Conservation (phyloP, 257 asterid genomes). For the Nicotiana knightiana region DNA sequence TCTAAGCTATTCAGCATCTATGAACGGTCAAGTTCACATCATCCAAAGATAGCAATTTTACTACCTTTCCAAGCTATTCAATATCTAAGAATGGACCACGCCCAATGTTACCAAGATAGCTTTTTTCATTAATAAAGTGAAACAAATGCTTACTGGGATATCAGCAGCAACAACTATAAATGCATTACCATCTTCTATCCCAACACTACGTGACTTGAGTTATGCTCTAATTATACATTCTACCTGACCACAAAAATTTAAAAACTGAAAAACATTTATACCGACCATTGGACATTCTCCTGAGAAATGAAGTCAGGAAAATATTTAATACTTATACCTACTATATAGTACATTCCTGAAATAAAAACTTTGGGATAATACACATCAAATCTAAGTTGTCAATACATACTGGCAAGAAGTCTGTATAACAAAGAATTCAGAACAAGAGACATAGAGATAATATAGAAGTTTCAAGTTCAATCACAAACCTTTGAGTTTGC, state of each 20-base stretch:
- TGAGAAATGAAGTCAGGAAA: background rate
- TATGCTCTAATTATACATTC: background rate
- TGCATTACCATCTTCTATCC: background rate
- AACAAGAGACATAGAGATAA: background rate
- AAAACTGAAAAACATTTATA: background rate
- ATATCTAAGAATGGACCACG: background rate
- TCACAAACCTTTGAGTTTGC: slow-evolving; percentile 34
- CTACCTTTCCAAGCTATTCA: background rate
- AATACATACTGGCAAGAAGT: too few species aligned
- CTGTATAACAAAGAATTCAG: background rate
- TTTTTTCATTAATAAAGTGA: background rate
- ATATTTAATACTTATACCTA: background rate
- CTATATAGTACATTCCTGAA: background rate
- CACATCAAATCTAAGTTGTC: background rate
- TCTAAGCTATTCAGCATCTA: background rate
- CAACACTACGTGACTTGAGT: background rate
- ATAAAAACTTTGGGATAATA: background rate
- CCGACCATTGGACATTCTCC: background rate
- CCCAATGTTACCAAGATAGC: background rate
- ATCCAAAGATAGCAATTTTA: background rate
- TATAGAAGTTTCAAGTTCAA: background rate
- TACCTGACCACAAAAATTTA: background rate
- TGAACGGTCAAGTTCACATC: background rate
- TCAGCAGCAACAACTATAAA: background rate
- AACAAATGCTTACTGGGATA: background rate